phyloP scores from a whole-genome alignment of 371 early-diverging fungal species.

The Apophysomyces elegans region DNA sequence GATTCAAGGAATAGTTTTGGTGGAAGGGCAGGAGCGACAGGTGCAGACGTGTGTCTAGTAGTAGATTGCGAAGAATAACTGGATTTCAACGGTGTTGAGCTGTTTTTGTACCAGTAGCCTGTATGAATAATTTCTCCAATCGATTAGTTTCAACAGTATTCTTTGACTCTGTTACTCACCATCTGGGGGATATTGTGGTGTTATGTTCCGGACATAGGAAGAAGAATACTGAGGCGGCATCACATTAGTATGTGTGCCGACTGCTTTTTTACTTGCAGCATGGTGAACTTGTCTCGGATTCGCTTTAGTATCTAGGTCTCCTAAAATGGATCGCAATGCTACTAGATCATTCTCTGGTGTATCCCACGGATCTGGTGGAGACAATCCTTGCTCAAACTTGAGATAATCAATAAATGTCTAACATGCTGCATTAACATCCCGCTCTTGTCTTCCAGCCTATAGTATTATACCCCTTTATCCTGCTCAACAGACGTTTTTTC shows the following conservation, averaged over 20 bases:
- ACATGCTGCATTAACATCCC: neutral
- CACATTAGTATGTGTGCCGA: constrained; percentile 16
- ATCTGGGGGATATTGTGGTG: neutral
- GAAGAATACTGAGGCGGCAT: constrained; percentile 15
- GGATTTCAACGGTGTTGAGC: constrained; percentile 5
- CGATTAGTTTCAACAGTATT: too few relatives aligned
- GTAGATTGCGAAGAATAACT: constrained; percentile 13
- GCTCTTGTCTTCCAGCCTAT: neutral
- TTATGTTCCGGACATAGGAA: neutral
- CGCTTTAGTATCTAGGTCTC: constrained; percentile 17
- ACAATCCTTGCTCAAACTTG: constrained; percentile 74
- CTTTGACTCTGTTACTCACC: neutral
- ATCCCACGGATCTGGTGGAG: constrained; percentile 80
- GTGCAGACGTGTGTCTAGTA: constrained; percentile 18
- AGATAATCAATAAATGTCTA: constrained; percentile 54
- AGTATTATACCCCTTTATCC: constrained; percentile 8
- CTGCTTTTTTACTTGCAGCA: constrained; percentile 17
- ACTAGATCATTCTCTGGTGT: constrained; percentile 58
- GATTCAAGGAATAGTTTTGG: constrained; percentile 22
- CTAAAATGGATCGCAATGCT: constrained; percentile 52
- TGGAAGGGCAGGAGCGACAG: constrained; percentile 22
- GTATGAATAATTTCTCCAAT: too few relatives aligned
- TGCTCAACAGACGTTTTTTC: neutral
- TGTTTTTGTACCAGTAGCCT: constrained; percentile 13
- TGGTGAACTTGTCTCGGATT: neutral